phyloP scores from a whole-genome alignment of 305 asterid genomes.

The Stenogyne calaminthoides region DNA sequence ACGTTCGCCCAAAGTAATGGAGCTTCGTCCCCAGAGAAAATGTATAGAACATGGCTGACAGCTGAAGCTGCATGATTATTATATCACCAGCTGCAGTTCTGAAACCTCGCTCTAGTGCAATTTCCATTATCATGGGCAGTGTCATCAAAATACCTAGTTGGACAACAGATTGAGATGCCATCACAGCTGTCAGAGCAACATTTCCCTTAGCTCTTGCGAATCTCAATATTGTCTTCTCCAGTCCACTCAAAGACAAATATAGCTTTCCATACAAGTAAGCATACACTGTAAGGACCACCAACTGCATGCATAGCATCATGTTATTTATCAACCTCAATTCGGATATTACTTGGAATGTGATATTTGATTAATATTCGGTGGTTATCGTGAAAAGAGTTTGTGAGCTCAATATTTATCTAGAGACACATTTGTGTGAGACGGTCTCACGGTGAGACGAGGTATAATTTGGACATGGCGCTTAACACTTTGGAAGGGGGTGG shows the following conservation, averaged over 20 bases:
- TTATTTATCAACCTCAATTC: neutral
- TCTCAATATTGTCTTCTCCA: conserved; percentile 65
- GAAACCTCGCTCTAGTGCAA: conserved; percentile 82
- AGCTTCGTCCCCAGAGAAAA: conserved; percentile 87
- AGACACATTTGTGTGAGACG: too few relatives aligned
- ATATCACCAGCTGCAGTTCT: conserved; percentile 75
- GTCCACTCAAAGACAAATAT: conserved; percentile 77
- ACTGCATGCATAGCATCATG: conserved; percentile 39
- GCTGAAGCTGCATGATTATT: conserved; percentile 80
- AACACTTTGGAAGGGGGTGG: too few relatives aligned
- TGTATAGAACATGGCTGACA: conserved; percentile 79
- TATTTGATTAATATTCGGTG: too few relatives aligned
- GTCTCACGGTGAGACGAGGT: too few relatives aligned
- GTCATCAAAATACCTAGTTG: conserved; percentile 82
- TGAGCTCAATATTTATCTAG: too few relatives aligned
- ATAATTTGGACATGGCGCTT: too few relatives aligned
- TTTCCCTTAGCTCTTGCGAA: conserved; percentile 69
- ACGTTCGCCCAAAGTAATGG: conserved; percentile 85
- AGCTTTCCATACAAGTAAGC: conserved; percentile 79
- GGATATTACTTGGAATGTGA: too few relatives aligned
- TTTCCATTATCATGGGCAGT: conserved; percentile 91
- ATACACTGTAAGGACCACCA: conserved; percentile 80
- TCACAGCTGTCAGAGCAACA: conserved; percentile 63
- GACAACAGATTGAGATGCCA: conserved; percentile 79
- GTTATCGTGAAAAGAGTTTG: too few relatives aligned